These are phyloP conservation scores for Dactylellina haptotyla DNA, from an alignment of 2,329 filamentous ascomycete genomes.

Conservation along the genomic window DNA sequence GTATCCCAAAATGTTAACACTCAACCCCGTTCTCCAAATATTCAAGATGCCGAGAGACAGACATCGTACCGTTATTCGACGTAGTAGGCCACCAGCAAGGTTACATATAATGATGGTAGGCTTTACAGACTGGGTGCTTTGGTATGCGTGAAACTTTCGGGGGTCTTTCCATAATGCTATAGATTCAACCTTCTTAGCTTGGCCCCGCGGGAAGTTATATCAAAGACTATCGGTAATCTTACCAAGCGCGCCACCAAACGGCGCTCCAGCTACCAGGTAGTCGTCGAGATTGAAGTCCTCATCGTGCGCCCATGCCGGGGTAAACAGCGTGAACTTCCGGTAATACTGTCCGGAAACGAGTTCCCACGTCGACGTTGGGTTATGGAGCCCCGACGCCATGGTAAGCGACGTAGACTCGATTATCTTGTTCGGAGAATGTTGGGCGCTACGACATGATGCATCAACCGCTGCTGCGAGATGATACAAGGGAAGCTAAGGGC, in stretches of 20 bases:
- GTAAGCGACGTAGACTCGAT: constrained; percentile 50
- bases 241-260: constrained; percentile 94
- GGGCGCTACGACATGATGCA: constrained; percentile 52
- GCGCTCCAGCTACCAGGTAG: constrained; percentile 89
- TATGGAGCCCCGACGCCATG: constrained; percentile 52
- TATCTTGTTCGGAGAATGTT: constrained; percentile 18
- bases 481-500: constrained; percentile 19
- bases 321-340: constrained; percentile 92
- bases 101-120: constrained; percentile 94
- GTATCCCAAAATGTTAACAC: constrained; percentile 31
- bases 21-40: constrained; percentile 8
- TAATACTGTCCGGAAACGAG: constrained; percentile 93
- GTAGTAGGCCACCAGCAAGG: constrained; percentile 86
- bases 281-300: constrained; percentile 93
- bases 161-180: constrained; percentile 89
- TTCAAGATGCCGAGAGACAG: constrained; percentile 21
- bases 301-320: constrained; percentile 79
- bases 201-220: background rate
- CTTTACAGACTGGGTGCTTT: constrained; percentile 77
- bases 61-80: constrained; percentile 72
- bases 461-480: constrained; percentile 3
- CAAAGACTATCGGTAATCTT: constrained; percentile 60
- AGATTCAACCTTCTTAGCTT: constrained; percentile 9
- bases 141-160: constrained; percentile 77
- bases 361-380: constrained; percentile 87